A percentile compares a stretch with the other conserved stretches of the same genome.
These are phyloP conservation scores for Exophiala sp. DNA, from an alignment of 2,329 filamentous ascomycete species.

Conservation along the genomic window DNA sequence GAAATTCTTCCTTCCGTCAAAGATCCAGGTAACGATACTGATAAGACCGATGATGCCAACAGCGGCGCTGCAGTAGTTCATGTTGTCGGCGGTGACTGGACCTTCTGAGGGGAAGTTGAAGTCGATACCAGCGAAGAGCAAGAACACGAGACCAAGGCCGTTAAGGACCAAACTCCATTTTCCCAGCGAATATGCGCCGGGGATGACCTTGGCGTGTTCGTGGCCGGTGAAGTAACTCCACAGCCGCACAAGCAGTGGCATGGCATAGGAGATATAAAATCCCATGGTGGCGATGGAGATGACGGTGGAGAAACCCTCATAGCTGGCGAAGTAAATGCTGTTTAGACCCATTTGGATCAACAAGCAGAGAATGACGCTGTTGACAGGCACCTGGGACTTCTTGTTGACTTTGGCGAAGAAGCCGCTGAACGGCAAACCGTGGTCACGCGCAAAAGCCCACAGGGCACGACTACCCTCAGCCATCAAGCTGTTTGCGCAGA, in stretches of 20 bases:
- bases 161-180: conserved; percentile 46
- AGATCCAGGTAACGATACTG: conserved; percentile 31
- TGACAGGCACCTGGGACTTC: conserved; percentile 43
- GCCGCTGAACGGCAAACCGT: conserved; percentile 44
- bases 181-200: conserved; percentile 43
- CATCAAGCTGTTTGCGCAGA: conserved; percentile 36
- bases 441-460: conserved; percentile 47
- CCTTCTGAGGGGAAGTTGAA: conserved; percentile 54
- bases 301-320: conserved; percentile 55
- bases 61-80: conserved; percentile 54
- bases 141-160: conserved; percentile 48
- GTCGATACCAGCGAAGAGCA: conserved; percentile 54
- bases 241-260: conserved; percentile 52
- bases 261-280: conserved; percentile 58
- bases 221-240: conserved; percentile 45
- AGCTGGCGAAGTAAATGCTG: conserved; percentile 54
- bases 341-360: conserved; percentile 52
- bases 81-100: conserved; percentile 53
- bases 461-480: conserved; percentile 22
- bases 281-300: conserved; percentile 57
- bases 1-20: conserved; percentile 37
- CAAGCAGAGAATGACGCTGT: conserved; percentile 50
- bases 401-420: conserved; percentile 42
- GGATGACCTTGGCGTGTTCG: conserved; percentile 40
- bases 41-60: conserved; percentile 54